Evolutionary conservation across 148 eudicot species (phyloP).

Genomic region (Fagopyrum tataricum): DNA sequence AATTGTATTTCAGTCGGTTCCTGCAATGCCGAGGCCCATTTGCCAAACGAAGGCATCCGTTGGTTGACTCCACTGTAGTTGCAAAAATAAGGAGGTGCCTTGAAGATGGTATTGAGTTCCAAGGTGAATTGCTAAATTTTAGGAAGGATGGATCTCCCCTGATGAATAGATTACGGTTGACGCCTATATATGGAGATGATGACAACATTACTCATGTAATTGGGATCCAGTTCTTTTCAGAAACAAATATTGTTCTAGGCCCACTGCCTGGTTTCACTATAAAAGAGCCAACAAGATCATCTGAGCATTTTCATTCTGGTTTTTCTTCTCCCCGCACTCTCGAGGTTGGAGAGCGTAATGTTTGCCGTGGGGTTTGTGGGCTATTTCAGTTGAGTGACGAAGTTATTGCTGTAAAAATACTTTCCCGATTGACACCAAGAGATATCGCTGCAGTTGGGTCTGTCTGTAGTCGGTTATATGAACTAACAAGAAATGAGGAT

Average conservation of each 20-base stretch:
- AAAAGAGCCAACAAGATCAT: conserved; percentile 42
- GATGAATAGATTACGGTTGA: conserved; percentile 75
- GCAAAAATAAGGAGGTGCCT: conserved; percentile 89
- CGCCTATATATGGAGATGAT: conserved; percentile 85
- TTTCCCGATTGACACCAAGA: conserved; percentile 75
- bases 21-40: conserved; percentile 98
- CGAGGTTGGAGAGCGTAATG: conserved; percentile 33
- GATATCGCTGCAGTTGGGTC: conserved; percentile 90
- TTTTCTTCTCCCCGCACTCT: conserved; percentile 35
- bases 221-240: conserved; percentile 76
- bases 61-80: conserved; percentile 74
- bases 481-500: conserved; percentile 71
- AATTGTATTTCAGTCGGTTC: conserved; percentile 60
- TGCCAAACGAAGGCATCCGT: conserved; percentile 92
- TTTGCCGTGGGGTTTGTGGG: conserved; percentile 56
- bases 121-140: conserved; percentile 83
- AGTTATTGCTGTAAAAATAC: conserved; percentile 64
- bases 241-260: conserved; percentile 67
- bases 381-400: conserved; percentile 76
- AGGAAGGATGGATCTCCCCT: conserved; percentile 88
- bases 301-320: conserved; percentile 45
- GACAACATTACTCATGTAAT: conserved; percentile 73
- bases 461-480: conserved; percentile 60
- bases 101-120: conserved; percentile 76
- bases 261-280: conserved; percentile 55